A percentile compares a stretch with the other conserved stretches of the same genome.
These are phyloP conservation scores for Eucalyptus tenuipes DNA, from an alignment of 345 rosid genomes.

Conservation along the genomic window DNA sequence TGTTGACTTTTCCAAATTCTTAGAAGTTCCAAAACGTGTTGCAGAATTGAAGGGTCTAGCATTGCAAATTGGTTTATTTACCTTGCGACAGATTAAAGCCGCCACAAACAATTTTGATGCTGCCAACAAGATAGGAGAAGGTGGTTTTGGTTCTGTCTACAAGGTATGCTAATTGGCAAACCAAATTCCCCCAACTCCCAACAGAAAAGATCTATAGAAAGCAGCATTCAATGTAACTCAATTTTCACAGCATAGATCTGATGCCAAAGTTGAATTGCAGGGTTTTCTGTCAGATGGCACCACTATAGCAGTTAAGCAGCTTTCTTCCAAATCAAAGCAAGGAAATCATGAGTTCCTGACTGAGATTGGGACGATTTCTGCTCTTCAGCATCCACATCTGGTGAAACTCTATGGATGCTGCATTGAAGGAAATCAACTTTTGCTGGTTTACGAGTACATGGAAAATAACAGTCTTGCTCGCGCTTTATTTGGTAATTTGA, in stretches of 20 bases:
- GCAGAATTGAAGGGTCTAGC: background rate
- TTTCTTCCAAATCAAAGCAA: slow-evolving; percentile 58
- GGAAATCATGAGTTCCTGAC: slow-evolving; percentile 17
- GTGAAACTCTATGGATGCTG: slow-evolving; percentile 13
- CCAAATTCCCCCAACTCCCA: background rate
- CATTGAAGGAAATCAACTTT: slow-evolving; percentile 6
- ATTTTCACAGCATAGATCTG: background rate
- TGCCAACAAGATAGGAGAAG: slow-evolving; percentile 9
- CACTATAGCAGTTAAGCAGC: slow-evolving; percentile 35
- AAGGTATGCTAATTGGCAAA: background rate
- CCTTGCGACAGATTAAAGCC: slow-evolving; percentile 5
- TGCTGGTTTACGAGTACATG: slow-evolving; percentile 8
- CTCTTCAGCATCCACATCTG: slow-evolving; percentile 10
- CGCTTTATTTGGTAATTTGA: slow-evolving; percentile 2
- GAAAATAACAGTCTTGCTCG: slow-evolving; percentile 11
- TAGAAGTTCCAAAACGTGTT: background rate
- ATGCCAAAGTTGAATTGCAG: background rate
- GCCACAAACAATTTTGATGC: slow-evolving; percentile 5
- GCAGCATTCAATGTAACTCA: background rate
- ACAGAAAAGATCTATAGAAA: background rate
- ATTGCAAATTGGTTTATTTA: slow-evolving; percentile 5
- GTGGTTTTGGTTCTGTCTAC: slow-evolving; percentile 10
- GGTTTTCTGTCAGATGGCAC: slow-evolving; percentile 7
- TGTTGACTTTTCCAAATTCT: background rate
- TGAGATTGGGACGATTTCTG: slow-evolving; percentile 10